Conservation (phyloP, 352 stramenopile species). For the Globisporangium cylindrosporum region DNA sequence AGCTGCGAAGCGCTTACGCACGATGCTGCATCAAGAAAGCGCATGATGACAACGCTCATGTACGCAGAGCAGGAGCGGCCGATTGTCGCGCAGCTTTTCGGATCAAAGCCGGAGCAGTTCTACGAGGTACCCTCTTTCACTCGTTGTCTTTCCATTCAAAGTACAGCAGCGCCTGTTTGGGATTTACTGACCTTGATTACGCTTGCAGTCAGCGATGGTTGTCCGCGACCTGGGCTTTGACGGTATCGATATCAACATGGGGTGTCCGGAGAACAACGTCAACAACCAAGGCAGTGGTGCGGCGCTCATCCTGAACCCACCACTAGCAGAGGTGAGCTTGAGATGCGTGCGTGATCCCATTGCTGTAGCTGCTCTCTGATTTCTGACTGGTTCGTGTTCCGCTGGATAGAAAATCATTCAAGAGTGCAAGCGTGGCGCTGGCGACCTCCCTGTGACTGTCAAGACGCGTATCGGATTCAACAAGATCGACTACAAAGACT, state of each 20-base stretch:
- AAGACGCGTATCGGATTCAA: constrained; percentile 83
- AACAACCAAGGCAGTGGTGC: constrained; percentile 78
- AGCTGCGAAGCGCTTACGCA: constrained; percentile 81
- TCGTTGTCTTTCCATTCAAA: not conserved
- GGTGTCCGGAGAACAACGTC: constrained; percentile 71
- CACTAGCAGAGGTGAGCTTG: constrained; percentile 34
- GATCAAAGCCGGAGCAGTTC: constrained; percentile 84
- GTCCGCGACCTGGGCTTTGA: constrained; percentile 79
- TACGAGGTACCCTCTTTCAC: constrained; percentile 47
- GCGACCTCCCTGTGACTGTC: constrained; percentile 60
- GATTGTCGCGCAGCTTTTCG: constrained; percentile 80
- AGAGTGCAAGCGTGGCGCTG: constrained; percentile 67
- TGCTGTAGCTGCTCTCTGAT: not conserved
- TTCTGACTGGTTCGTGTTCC: not conserved
- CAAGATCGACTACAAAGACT: constrained; percentile 76
- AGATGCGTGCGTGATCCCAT: not conserved
- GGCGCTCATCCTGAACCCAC: constrained; percentile 59
- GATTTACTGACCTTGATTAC: not conserved
- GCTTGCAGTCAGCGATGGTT: constrained; percentile 61
- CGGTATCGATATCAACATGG: constrained; percentile 88
- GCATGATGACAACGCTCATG: constrained; percentile 79
- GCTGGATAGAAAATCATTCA: constrained; percentile 44
- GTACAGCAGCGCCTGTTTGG: not conserved
- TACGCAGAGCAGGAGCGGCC: constrained; percentile 72
- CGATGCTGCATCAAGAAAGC: constrained; percentile 47